Evolutionary conservation across 2,329 filamentous ascomycete species (phyloP).

Genomic region (Stemphylium vesicarium): DNA sequence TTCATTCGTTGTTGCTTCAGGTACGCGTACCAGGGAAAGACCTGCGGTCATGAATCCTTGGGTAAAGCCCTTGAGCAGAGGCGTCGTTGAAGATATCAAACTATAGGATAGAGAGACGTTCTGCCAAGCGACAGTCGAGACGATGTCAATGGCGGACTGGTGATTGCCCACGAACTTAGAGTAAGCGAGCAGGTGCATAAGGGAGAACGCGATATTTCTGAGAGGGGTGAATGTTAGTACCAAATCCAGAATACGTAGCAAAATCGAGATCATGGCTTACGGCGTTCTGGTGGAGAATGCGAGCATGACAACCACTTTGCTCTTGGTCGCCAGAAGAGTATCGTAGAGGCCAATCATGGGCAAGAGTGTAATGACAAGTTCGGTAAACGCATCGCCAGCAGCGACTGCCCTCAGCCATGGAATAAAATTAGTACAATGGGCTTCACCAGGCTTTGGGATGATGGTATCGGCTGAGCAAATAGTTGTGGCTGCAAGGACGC

Average conservation of each 20-base stretch:
- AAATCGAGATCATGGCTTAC: neutral
- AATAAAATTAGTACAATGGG: slow-evolving; percentile 3
- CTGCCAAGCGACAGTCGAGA: slow-evolving; percentile 8
- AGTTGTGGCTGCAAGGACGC: slow-evolving; percentile 1
- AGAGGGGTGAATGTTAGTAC: neutral
- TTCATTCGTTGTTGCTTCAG: neutral
- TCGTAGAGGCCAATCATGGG: slow-evolving; percentile 7
- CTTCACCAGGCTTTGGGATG: neutral
- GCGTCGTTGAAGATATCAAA: slow-evolving; percentile 14
- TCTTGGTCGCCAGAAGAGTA: neutral
- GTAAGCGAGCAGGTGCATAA: slow-evolving; percentile 4
- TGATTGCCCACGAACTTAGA: neutral
- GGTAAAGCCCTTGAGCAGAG: slow-evolving; percentile 6
- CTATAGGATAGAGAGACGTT: slow-evolving; percentile 4
- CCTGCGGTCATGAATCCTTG: slow-evolving; percentile 8
- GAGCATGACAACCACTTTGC: slow-evolving; percentile 8
- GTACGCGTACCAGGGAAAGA: slow-evolving; percentile 1
- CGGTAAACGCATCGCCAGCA: slow-evolving; percentile 3
- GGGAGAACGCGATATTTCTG: slow-evolving; percentile 8
- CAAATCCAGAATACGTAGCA: neutral
- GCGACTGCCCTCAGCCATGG: slow-evolving; percentile 7
- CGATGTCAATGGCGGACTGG: slow-evolving; percentile 5
- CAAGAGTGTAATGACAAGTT: neutral
- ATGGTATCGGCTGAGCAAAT: slow-evolving; percentile 1
- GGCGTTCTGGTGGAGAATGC: slow-evolving; percentile 11